Base-by-base conservation (phyloP, 2,329 filamentous ascomycete species). In the Neofusicoccum ribis region DNA sequence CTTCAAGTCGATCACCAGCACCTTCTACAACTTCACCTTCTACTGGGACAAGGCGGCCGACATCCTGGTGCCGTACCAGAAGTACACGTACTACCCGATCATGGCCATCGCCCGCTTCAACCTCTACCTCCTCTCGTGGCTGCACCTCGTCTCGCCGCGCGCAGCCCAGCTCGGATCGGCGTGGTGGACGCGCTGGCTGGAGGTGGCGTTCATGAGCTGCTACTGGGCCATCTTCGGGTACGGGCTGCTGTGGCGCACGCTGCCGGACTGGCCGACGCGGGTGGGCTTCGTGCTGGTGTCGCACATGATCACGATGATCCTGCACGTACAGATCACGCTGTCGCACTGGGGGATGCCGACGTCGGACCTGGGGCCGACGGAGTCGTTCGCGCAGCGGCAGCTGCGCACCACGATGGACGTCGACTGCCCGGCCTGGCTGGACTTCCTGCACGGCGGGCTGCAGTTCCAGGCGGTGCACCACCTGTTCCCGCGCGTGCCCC, bases 281-380 rank as follows among this genome's bases (percentile, higher is more conserved):
- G 83, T 95, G 63, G 79, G 85, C 54, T 97, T 92, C 76, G 81
- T 97, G 72, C 82, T 96, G 75, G 79, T 95, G 72, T 93, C 90
- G 73, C 92, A 97, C 74, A 85, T 92, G 73, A 84, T 92, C 31
- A 91, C 91, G 6, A 90, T 91, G 77, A 90, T 92, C 2, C 81
- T 97, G 59, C 93, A 97, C 76, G 86, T 94, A 11, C 93, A 97
- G 76, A 96, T 97, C 75, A 96, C 92, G 0, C 85, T 97, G 17
- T 95, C 91, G 2, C 93, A 97, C 78, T 97, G 96, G 77, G 91
- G 91, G 69, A 97, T 96, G 93, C 94, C 91, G 70, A 97, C 93
- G 0, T 86, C 91, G 11, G 92, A 97, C 71, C 83, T 97, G 12
- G 93, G 93, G 0, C 88, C 90, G 1, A 83, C 89, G 60, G 93